Base-by-base conservation (phyloP, 1,284 basidiomycete species). In the Ustilago nuda region DNA sequence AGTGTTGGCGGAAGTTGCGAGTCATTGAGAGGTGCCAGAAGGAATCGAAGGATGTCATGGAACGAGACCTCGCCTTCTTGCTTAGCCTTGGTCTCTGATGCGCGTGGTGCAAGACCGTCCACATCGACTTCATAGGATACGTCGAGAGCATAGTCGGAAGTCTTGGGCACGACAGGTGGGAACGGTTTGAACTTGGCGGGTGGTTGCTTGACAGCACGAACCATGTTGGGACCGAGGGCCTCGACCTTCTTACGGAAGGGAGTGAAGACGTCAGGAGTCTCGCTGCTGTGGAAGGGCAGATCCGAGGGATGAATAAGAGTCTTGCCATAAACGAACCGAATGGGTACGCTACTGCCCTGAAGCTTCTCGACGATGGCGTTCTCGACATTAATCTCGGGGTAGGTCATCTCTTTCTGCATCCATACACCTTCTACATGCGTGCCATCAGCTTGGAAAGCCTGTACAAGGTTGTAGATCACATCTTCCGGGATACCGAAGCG, bases 201-300 rank as follows among this genome's bases (percentile, higher is more conserved):
- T 12, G 73, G 52, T 12, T 59, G 59, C 61, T 78, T 76, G 56
- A 66, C 57, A 17, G 81, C 79, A 13, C 82, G 76, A 3, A 82
- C 82, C 78, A 88, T 84, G 11, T 80, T 76, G 7, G 86, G 59
- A 0, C 86, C 87, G 8, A 83, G 65, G n/a, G 88, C 86, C 67
- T 89, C 88, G 37, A 88, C 87, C 43, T 84, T 82, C 70, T 88
- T 88, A 19, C 88, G 79, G 80, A 89, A 89, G 4, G 84, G 84
- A 0, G 88, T 89, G 61, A 88, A 89, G 41, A 89, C 87, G 71
- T 89, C 88, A 3, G 88, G 88, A 6, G 86, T 87, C 27, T 87
- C 70, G 8, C 65, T 76, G 35, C 86, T 74, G 4, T 85, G 56
- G 78, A 89, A 89, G 0, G 88, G 88, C 17, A 89, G 82, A 45